Percentiles rank a stretch among this genome's conserved stretches.
Conservation (phyloP, 2,329 filamentous ascomycete species). For the Fonsecaea nubica region DNA sequence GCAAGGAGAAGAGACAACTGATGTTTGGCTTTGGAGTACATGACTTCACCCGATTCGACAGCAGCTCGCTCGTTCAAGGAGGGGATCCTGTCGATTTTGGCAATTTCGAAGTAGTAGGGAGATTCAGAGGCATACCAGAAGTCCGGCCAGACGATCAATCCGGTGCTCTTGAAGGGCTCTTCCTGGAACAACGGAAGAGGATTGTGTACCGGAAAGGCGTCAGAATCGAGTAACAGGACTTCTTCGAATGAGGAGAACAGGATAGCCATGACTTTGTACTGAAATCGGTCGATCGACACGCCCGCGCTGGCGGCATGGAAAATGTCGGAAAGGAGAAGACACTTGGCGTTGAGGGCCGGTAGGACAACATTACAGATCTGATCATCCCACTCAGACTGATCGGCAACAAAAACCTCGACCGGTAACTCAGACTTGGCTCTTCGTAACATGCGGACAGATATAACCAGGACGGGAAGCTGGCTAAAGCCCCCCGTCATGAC, state of each 20-base stretch:
- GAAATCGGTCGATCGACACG: slow-evolving; percentile 47
- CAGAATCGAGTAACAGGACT: slow-evolving; percentile 65
- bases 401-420: slow-evolving; percentile 52
- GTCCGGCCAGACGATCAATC: slow-evolving; percentile 65
- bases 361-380: slow-evolving; percentile 49
- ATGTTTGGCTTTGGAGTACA: slow-evolving; percentile 54
- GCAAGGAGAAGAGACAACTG: slow-evolving; percentile 53
- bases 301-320: slow-evolving; percentile 33
- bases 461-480: slow-evolving; percentile 48
- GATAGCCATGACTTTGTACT: slow-evolving; percentile 64
- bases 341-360: slow-evolving; percentile 49
- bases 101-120: slow-evolving; percentile 53
- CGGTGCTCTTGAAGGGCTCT: slow-evolving; percentile 59
- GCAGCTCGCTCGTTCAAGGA: slow-evolving; percentile 45
- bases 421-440: slow-evolving; percentile 49
- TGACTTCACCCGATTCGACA: slow-evolving; percentile 54
- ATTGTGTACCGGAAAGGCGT: slow-evolving; percentile 60
- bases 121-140: slow-evolving; percentile 56
- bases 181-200: slow-evolving; percentile 56
- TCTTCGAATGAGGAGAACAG: slow-evolving; percentile 66
- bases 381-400: slow-evolving; percentile 47
- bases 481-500: slow-evolving; percentile 51
- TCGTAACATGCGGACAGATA: slow-evolving; percentile 52
- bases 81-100: slow-evolving; percentile 44
- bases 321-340: slow-evolving; percentile 45